A percentile compares a stretch with the other conserved stretches of the same genome.
These are phyloP conservation scores for Leccinum boreale DNA, from an alignment of 768 basidiomycete genomes.

Conservation along the genomic window DNA sequence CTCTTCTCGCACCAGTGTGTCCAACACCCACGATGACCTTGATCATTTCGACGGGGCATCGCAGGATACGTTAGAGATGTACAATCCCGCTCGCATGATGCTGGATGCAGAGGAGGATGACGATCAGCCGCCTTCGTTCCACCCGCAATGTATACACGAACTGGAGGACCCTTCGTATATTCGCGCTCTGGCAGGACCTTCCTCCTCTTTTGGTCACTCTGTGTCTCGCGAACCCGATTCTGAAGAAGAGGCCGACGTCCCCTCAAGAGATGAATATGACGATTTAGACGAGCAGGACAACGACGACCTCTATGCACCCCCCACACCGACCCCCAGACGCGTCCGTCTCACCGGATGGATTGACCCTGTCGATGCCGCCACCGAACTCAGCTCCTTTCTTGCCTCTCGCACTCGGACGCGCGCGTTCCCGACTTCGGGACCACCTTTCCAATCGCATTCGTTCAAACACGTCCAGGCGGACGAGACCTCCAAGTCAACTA, in stretches of 20 bases:
- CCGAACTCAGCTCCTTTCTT: constrained; percentile 51
- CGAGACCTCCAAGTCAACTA: neutral
- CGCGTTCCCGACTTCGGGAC: neutral
- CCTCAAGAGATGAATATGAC: neutral
- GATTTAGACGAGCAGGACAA: constrained; percentile 7
- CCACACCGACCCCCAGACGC: constrained; percentile 21
- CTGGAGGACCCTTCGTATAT: constrained; percentile 37
- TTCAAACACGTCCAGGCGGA: neutral
- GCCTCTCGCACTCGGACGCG: constrained; percentile 21
- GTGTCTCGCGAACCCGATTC: neutral
- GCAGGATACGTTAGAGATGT: constrained; percentile 16
- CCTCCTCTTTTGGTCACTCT: constrained; percentile 3
- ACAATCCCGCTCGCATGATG: constrained; percentile 24
- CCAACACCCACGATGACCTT: constrained; percentile 8
- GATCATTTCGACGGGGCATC: constrained; percentile 11
- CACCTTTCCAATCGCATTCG: neutral
- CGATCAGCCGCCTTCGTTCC: constrained; percentile 25
- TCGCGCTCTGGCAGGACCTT: constrained; percentile 8
- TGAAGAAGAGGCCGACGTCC: neutral
- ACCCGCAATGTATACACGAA: constrained; percentile 55
- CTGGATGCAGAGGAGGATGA: constrained; percentile 30
- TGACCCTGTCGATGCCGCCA: constrained; percentile 47
- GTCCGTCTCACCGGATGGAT: constrained; percentile 57
- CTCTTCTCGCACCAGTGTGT: constrained; percentile 24
- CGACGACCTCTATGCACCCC: constrained; percentile 16